Conservation (phyloP, 148 eudicot genomes). For the Rhododendron molle region DNA sequence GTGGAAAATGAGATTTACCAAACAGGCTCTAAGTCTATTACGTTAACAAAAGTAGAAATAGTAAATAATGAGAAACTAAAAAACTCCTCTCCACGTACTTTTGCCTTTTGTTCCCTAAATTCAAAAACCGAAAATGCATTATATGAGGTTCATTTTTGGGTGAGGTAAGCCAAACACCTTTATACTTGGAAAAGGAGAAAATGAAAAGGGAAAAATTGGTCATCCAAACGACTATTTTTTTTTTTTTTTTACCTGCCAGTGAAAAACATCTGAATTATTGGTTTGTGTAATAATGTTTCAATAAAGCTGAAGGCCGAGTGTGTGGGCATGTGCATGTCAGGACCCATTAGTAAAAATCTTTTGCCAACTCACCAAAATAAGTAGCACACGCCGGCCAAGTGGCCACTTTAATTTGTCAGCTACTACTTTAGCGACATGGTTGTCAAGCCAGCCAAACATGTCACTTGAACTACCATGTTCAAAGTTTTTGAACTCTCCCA, state of each 20-base stretch:
- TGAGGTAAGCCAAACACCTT: neutral
- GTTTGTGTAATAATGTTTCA: neutral
- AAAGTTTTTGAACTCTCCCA: constrained; percentile 8
- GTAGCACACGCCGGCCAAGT: constrained; percentile 14
- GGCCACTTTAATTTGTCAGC: constrained; percentile 17
- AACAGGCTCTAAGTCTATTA: no score
- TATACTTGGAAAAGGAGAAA: neutral
- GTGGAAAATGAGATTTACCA: no score
- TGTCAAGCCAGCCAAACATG: constrained; percentile 15
- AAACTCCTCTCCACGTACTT: neutral
- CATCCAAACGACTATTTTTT: neutral
- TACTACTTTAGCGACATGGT: constrained; percentile 8
- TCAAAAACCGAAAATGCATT: neutral
- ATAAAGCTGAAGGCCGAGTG: neutral
- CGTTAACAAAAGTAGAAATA: no score
- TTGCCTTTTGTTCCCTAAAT: neutral
- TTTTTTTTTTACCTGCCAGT: neutral
- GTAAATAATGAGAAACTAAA: neutral
- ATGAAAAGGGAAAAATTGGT: neutral
- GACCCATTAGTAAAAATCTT: constrained; percentile 10
- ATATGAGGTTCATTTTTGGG: neutral
- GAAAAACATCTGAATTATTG: constrained; percentile 4
- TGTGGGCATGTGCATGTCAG: constrained; percentile 17
- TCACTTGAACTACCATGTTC: neutral
- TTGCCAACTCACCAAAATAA: constrained; percentile 24